Evolutionary conservation across 2,329 filamentous ascomycete genomes (phyloP), one percentile per base, ranked within the genome.

Genomic region (Fusarium sp.): DNA sequence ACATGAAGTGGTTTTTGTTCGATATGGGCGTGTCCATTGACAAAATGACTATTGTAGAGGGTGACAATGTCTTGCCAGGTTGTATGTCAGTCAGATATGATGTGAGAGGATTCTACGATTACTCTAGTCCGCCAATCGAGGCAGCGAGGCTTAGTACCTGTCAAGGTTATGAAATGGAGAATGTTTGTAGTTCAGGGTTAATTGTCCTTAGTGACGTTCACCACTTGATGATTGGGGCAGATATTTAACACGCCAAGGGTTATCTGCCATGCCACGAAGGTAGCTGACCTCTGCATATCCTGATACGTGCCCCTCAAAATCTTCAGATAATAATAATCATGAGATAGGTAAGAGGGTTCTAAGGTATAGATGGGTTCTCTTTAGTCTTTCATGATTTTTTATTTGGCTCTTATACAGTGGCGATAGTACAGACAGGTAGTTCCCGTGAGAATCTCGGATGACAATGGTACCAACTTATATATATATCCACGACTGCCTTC

Each of bases 1-100:
- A 65, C 37, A 50, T 60, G 22, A 17, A 37, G 52, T 12, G 15
- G 54, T 52, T 69, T 59, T 20, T 66, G 35, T 58, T 58, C 47
- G 22, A 35, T 40, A 22, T 32, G 4, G 4, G 12, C 15, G 15
- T 38, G 5, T 8, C 38, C 27, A 15, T 37, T 47, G 22, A 25
- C 27, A 65, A 15, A 17, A 17, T 56, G 30, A 25, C 12, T 10
- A 14, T 27, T 15, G 12, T 25, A 30, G 3, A 6, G 15, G 30
- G 47, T 20, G 25, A 14, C 8, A 17, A n/a, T 17, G 15, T 37
- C 33, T 37, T 57, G 20, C 12, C 10, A 7, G 8, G 47, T 30
- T 27, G 14, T 32, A 54, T 32, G 17, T 54, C 17, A 32, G 27
- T 54, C 10, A 11, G 20, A 54, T 12, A 6, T 20, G 47, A 54